Base-by-base conservation (phyloP, 1,284 basidiomycete species). In the Cystobasidium sp. region DNA sequence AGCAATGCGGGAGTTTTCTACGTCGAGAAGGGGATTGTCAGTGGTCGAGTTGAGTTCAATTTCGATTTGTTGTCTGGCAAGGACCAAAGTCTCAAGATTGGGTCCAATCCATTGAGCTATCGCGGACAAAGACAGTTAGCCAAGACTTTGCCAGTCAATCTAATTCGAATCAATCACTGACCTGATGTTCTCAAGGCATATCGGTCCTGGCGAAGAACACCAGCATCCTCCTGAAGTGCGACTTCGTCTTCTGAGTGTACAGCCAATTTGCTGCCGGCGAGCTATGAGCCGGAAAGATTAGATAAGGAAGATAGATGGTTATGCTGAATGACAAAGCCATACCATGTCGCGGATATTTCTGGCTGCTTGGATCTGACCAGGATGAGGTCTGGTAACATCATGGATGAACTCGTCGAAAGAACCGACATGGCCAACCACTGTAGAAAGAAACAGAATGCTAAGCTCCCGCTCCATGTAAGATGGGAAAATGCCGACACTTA, bases 31-130 rank as follows among this genome's bases (percentile, higher is more conserved):
- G 16, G 90, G 91, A 80, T 91, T 91, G 79, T 91, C 88, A 31
- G 88, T 92, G 90, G 92, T 96, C 67, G 89, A 92, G 84, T 92
- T 95, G 83, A 89, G 91, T 84, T 95, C 93, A 69, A 87, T 86
- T 6, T 88, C 88, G 24, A 94, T 84, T 2, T 88, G 86, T 6
- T 85, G 83, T 61, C 88, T 84, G 0, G 91, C 87, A 41, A 86
- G 83, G 18, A 92, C 84, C 63, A 94, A 86, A 78, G 93, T 91
- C 81, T 94, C 91, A 61, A 94, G 84, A 79, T 92, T 90, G 3
- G 93, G 93, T 7, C 93, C 93, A 62, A 94, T 83, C 85, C 92
- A 94, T 81, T 93, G 92, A 8, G 92, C 91, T 66, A 24, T 47
- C 39, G 49, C 18, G 37, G 8, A 31, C 62, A 53, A 20, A 22